Conservation (phyloP, 441 rosid species). For the Mallotus japonicus region DNA sequence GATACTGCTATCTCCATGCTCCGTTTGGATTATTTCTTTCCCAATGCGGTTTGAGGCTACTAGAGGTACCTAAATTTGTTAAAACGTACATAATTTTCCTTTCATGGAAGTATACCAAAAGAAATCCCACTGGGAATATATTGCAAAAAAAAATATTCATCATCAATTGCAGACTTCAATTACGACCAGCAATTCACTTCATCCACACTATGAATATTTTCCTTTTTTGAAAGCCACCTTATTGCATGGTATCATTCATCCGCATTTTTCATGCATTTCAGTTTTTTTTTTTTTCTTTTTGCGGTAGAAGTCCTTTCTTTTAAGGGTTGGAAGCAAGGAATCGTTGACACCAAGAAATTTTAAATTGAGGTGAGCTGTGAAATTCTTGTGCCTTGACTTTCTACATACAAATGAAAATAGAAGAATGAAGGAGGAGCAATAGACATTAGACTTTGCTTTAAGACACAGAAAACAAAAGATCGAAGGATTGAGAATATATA, state of each 20-base stretch:
- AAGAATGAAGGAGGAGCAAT: not conserved
- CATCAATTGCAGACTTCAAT: not conserved
- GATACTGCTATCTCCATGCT: constrained; percentile 78
- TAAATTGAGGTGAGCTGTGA: not conserved
- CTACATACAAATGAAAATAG: not conserved
- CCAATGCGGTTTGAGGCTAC: constrained; percentile 86
- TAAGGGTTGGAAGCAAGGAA: not conserved
- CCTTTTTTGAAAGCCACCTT: not conserved
- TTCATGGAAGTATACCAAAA: not conserved
- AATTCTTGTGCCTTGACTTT: not conserved
- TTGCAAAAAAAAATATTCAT: not conserved
- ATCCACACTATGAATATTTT: not conserved
- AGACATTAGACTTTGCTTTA: not conserved
- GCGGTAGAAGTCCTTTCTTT: not conserved
- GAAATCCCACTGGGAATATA: not conserved
- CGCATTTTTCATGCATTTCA: not conserved
- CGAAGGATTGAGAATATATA: constrained; percentile 3
- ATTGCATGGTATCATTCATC: not conserved
- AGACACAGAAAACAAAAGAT: not conserved
- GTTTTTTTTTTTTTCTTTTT: not conserved
- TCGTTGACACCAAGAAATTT: not conserved
- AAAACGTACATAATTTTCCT: constrained; percentile 3
- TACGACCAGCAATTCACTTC: constrained; percentile 7
- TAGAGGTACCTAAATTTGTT: constrained; percentile 59
- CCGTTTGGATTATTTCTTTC: constrained; percentile 68